Base-by-base conservation (phyloP, 768 basidiomycete genomes). In the Suillus ampliporus region DNA sequence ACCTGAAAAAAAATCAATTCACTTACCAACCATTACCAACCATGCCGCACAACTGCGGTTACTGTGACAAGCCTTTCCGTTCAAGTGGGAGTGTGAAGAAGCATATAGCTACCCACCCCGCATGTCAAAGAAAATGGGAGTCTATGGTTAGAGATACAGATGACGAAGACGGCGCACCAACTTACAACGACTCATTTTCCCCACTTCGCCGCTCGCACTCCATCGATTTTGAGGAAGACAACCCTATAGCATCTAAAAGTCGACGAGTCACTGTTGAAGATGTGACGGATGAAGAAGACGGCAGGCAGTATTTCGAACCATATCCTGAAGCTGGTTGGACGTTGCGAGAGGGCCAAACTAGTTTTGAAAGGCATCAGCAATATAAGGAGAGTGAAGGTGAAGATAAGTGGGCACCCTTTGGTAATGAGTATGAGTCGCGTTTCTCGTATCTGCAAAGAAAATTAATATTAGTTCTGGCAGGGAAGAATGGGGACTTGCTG, bases 401-500 rank as follows among this genome's bases (percentile, higher is more conserved):
- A 19, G 40, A 46, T 5, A 2, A 58, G 31, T 57, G 38, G 41
- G 21, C 38, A 2, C 76, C 77, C 0, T 80, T 78, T 62, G 64
- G 65, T 13, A 65, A 61, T 38, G 3, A 67, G n/a, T n/a, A n/a
- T n/a, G n/a, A n/a, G n/a, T n/a, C n/a, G n/a, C n/a, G n/a, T n/a
- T n/a, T n/a, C n/a, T n/a, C n/a, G n/a, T n/a, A n/a, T n/a, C n/a
- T n/a, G n/a, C n/a, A n/a, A n/a, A n/a, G n/a, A n/a, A n/a, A n/a
- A n/a, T n/a, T n/a, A n/a, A n/a, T n/a, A n/a, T n/a, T n/a, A n/a
- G n/a, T n/a, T n/a, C n/a, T n/a, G n/a, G n/a, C n/a, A n/a, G n/a
- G 43, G 76, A 76, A 11, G 74, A 80, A 28, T 79, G 76, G 70
- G 73, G 76, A 41, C 57, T 80, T 4, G 79, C 69, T 3, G 50